Evolutionary conservation across 495 filamentous ascomycete species (phyloP).

Genomic region (Penicillium bialowiezense): DNA sequence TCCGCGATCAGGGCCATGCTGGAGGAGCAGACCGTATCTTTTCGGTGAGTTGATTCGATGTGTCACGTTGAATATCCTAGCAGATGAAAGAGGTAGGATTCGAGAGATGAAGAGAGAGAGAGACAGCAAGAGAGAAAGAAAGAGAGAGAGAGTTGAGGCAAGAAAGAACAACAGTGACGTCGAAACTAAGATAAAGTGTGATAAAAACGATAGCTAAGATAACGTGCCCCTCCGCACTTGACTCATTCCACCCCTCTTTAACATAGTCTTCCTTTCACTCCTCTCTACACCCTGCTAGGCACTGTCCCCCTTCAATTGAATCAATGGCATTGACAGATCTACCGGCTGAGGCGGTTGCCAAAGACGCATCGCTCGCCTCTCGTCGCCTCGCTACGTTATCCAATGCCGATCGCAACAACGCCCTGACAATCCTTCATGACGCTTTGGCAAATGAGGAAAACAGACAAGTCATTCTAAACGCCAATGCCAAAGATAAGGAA

Average conservation of each 20-base stretch:
- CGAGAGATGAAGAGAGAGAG: background rate
- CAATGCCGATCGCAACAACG: constrained; percentile 69
- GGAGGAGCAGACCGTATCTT: too few species aligned
- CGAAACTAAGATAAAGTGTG: background rate
- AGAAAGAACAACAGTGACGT: constrained; percentile 3
- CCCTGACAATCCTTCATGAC: constrained; percentile 75
- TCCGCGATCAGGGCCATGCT: constrained; percentile 13
- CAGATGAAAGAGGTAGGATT: too few species aligned
- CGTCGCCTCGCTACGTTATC: constrained; percentile 65
- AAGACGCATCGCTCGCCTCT: constrained; percentile 67
- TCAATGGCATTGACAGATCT: constrained; percentile 76
- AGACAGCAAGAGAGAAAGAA: background rate
- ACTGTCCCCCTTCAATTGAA: background rate
- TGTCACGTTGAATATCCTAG: too few species aligned
- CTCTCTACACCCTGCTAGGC: background rate
- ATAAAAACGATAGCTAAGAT: background rate
- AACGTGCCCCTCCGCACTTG: constrained; percentile 8
- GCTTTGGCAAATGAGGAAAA: constrained; percentile 56
- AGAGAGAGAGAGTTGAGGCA: background rate
- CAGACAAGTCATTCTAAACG: constrained; percentile 72
- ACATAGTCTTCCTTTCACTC: too few species aligned
- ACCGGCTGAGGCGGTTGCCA: constrained; percentile 62
- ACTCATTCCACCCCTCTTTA: constrained; percentile 1
- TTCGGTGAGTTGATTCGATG: too few species aligned
- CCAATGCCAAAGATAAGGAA: constrained; percentile 79